Evolutionary conservation across 495 filamentous ascomycete genomes (phyloP).

Genomic region (Neohortaea acidophila): DNA sequence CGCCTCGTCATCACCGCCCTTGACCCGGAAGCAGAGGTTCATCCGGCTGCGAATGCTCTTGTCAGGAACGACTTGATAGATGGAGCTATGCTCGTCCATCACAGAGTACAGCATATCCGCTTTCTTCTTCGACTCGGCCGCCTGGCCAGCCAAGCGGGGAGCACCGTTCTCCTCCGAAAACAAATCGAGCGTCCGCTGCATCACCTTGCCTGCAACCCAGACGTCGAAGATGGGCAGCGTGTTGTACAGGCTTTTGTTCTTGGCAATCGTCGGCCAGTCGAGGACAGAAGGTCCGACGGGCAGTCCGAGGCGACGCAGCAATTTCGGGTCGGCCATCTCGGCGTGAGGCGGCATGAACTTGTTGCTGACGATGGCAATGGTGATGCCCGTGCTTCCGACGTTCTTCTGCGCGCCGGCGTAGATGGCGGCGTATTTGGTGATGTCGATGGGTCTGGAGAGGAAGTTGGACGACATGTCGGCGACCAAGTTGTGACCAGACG

Average conservation of each 20-base stretch:
- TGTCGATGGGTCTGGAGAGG: slow-evolving; percentile 47
- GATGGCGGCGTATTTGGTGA: slow-evolving; percentile 54
- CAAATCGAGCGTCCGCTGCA: slow-evolving; percentile 45
- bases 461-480: slow-evolving; percentile 84
- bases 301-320: slow-evolving; percentile 60
- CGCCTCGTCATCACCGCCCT: slow-evolving; percentile 42
- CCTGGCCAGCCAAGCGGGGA: slow-evolving; percentile 53
- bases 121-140: slow-evolving; percentile 56
- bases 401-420: slow-evolving; percentile 88
- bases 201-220: slow-evolving; percentile 73
- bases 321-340: slow-evolving; percentile 40
- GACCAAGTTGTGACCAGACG: slow-evolving; percentile 46
- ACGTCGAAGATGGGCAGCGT: slow-evolving; percentile 90
- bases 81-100: slow-evolving; percentile 52
- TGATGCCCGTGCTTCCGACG: slow-evolving; percentile 69
- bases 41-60: slow-evolving; percentile 63
- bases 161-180: slow-evolving; percentile 30
- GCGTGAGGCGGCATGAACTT: slow-evolving; percentile 50
- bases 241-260: slow-evolving; percentile 87
- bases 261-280: slow-evolving; percentile 63
- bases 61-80: slow-evolving; percentile 60
- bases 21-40: slow-evolving; percentile 81
- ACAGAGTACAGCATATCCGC: slow-evolving; percentile 55
- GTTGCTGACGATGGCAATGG: slow-evolving; percentile 67
- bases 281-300: slow-evolving; percentile 64